Percentiles rank a stretch among this genome's conserved stretches.
These are phyloP conservation scores for Colletotrichum sp. DNA, from an alignment of 2,329 filamentous ascomycete species.

Conservation along the genomic window DNA sequence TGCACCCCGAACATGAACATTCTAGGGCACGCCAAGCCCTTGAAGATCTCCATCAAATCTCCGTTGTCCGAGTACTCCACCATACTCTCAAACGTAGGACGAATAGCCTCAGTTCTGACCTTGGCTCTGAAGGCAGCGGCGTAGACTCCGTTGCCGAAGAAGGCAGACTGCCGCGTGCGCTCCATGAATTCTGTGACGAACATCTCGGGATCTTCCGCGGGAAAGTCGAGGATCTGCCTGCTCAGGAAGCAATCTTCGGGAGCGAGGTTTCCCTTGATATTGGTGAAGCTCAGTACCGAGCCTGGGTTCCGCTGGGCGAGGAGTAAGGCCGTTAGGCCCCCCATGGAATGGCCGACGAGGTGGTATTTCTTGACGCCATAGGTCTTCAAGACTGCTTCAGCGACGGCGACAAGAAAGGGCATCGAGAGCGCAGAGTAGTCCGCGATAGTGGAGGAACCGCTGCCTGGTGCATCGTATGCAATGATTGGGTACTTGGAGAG, in stretches of 20 bases:
- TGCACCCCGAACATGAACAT: constrained; percentile 27
- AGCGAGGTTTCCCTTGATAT: constrained; percentile 31
- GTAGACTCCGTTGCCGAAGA: constrained; percentile 20
- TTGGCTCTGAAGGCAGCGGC: constrained; percentile 17
- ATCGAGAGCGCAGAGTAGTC: constrained; percentile 22
- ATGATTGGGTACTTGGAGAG: constrained; percentile 22
- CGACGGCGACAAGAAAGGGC: constrained; percentile 23
- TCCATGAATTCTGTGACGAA: constrained; percentile 10
- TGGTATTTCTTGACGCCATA: constrained; percentile 21
- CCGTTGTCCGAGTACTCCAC: constrained; percentile 25
- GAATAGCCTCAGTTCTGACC: constrained; percentile 22
- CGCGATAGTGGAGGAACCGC: constrained; percentile 21
- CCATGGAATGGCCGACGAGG: constrained; percentile 32
- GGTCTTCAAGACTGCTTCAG: constrained; percentile 21
- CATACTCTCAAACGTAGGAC: constrained; percentile 28
- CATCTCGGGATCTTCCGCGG: background rate
- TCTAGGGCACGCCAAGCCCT: constrained; percentile 12
- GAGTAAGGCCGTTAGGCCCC: constrained; percentile 25
- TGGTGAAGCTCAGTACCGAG: constrained; percentile 24
- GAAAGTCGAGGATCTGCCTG: constrained; percentile 24
- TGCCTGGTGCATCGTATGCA: constrained; percentile 28
- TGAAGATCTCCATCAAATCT: constrained; percentile 22
- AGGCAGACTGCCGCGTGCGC: constrained; percentile 11
- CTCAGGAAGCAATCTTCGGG: constrained; percentile 30
- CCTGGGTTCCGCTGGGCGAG: constrained; percentile 18